phyloP scores from a whole-genome alignment of 352 stramenopile genomes.

The Nothophytophthora sp. region DNA sequence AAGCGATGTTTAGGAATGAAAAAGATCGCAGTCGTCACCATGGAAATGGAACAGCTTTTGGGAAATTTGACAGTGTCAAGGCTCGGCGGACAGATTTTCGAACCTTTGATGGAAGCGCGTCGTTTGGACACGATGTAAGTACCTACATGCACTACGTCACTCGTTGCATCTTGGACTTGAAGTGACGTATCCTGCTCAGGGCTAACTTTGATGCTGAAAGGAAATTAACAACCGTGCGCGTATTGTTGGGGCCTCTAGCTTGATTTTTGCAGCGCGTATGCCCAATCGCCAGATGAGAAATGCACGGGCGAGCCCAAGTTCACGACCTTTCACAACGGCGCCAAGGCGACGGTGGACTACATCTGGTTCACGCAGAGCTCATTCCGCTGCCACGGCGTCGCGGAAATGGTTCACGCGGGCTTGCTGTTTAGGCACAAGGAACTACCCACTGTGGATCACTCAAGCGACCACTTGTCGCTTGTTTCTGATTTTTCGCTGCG shows the following conservation, averaged over 20 bases:
- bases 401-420: slow-evolving; percentile 58
- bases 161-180: too few relatives aligned
- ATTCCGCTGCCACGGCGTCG: slow-evolving; percentile 60
- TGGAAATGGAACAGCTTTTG: slow-evolving; percentile 37
- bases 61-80: slow-evolving; percentile 31
- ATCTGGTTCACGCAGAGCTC: slow-evolving; percentile 59
- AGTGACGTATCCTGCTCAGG: too few relatives aligned
- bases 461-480: slow-evolving; percentile 71
- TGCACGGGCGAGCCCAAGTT: slow-evolving; percentile 73
- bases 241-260: slow-evolving; percentile 26
- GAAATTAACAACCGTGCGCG: too few relatives aligned
- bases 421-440: slow-evolving; percentile 49
- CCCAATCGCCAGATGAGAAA: slow-evolving; percentile 40
- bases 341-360: slow-evolving; percentile 70
- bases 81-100: slow-evolving; percentile 21
- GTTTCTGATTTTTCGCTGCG: slow-evolving; percentile 61
- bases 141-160: neutral
- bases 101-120: slow-evolving; percentile 13
- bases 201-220: too few relatives aligned
- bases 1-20: slow-evolving; percentile 35
- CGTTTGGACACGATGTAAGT: slow-evolving; percentile 31
- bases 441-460: slow-evolving; percentile 52
- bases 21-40: slow-evolving; percentile 35
- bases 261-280: slow-evolving; percentile 62
- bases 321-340: slow-evolving; percentile 65